Evolutionary conservation across 2,329 filamentous ascomycete species (phyloP), one percentile per base, ranked within the genome.

Genomic region (Colletotrichum navitas): DNA sequence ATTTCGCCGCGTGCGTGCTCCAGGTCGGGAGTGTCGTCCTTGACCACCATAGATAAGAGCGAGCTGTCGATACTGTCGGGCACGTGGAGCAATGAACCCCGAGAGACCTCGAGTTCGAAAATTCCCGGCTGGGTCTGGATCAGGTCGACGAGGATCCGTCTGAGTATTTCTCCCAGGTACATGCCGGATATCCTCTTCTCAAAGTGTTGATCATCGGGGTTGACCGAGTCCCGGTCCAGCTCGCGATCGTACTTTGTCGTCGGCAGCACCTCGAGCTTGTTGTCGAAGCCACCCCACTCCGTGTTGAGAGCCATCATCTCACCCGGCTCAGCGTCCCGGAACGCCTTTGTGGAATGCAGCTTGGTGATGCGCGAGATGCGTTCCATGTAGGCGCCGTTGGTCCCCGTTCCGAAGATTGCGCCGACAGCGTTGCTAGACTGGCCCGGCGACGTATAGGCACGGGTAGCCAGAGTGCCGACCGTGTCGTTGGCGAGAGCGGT

Each of bases 221-320:
- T 94, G 74, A 90, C 87, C 64, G 89, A 92, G 59, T 90, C 89
- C 16, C 81, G 82, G 78, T 95, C 92, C 21, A 95, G 85, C 63
- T 87, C 85, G 43, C 83, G 78, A 78, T 95, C 93, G 78, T 92
- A 94, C 2, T 85, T 81, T 0, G 92, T 94, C 74, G 87, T 88
- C 12, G 92, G 92, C n/a, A 94, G 83, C 7, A 92, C 90, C 68
- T 85, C 88, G 52, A 94, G 84, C 29, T 86, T 84, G 79, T 93
- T 93, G 81, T 94, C 93, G 77, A 94, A 94, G 72, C 90, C 92
- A 71, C 93, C 93, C 92, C 93, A 95, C 82, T 95, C 93, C 1
- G 91, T 92, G 79, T 94, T 95, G 78, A 95, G 86, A 72, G 94
- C 90, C 92, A 94, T 94, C 75, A 93, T 86, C 63, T 84, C 77